phyloP scores from a whole-genome alignment of 129 eudicot species.

The Daucus carota region DNA sequence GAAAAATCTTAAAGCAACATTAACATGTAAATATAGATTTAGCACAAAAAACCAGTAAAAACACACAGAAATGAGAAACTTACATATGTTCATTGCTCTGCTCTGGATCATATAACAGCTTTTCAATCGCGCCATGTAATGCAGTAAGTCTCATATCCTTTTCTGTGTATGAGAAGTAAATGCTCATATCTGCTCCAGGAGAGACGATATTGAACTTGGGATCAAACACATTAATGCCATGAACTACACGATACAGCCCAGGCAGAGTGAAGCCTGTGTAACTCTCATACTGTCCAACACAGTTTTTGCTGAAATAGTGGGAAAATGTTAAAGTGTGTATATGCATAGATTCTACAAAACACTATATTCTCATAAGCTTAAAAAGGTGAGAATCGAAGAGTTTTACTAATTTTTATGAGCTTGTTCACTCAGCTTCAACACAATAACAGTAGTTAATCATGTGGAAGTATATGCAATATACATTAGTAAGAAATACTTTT shows the following conservation, averaged over 20 bases:
- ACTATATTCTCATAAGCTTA: background rate
- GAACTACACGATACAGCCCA: conserved; percentile 31
- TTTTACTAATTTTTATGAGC: background rate
- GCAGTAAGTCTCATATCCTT: conserved; percentile 24
- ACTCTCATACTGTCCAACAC: conserved; percentile 35
- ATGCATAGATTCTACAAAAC: background rate
- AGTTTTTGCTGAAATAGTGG: conserved; percentile 22
- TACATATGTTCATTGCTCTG: conserved; percentile 27
- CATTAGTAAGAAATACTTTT: background rate
- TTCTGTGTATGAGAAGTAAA: conserved; percentile 28
- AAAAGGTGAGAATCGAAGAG: background rate
- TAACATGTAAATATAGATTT: background rate
- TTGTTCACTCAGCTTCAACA: background rate
- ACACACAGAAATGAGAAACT: background rate
- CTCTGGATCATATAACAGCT: conserved; percentile 19
- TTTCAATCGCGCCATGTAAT: conserved; percentile 22
- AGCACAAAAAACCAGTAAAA: too few relatives aligned
- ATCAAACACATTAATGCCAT: conserved; percentile 30
- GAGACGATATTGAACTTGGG: conserved; percentile 37
- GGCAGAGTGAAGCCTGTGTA: conserved; percentile 31
- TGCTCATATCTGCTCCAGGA: conserved; percentile 31
- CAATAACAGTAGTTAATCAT: background rate
- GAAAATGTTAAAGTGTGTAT: background rate
- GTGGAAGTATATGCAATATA: background rate
- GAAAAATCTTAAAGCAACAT: background rate